A percentile compares a stretch with the other conserved stretches of the same genome.
These are phyloP conservation scores for Blastomyces silverae DNA, from an alignment of 2,329 filamentous ascomycete genomes.

Conservation along the genomic window DNA sequence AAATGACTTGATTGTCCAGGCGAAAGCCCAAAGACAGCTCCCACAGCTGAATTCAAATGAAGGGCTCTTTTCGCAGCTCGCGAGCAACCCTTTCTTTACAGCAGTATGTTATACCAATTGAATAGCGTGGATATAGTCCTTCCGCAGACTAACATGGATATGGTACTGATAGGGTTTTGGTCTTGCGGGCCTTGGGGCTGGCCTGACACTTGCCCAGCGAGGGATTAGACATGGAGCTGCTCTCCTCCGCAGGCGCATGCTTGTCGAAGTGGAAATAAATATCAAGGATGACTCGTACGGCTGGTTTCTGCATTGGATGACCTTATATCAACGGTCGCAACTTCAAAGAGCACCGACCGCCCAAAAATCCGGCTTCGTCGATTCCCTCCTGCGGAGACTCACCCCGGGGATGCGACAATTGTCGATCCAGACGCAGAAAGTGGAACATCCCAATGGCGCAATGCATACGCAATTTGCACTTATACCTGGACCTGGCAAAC, in stretches of 20 bases:
- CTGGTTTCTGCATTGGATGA: slow-evolving; percentile 94
- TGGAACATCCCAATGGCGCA: slow-evolving; percentile 58
- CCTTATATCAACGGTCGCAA: slow-evolving; percentile 64
- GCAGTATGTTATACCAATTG: slow-evolving; percentile 33
- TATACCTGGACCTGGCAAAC: slow-evolving; percentile 82
- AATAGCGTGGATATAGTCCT: neutral
- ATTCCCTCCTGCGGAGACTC: slow-evolving; percentile 51
- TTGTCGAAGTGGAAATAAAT: slow-evolving; percentile 93
- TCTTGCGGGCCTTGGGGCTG: slow-evolving; percentile 79
- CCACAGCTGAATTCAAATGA: slow-evolving; percentile 33
- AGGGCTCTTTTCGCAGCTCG: slow-evolving; percentile 41
- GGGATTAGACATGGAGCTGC: slow-evolving; percentile 65
- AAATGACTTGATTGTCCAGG: slow-evolving; percentile 34
- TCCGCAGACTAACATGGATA: slow-evolving; percentile 13
- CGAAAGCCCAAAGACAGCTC: slow-evolving; percentile 29
- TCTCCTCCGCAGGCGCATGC: slow-evolving; percentile 72
- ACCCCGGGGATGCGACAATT: slow-evolving; percentile 57
- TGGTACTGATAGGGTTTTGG: slow-evolving; percentile 61
- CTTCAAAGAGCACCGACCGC: slow-evolving; percentile 45
- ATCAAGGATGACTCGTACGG: slow-evolving; percentile 87
- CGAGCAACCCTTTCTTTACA: slow-evolving; percentile 46
- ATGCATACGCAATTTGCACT: slow-evolving; percentile 75
- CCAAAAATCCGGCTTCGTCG: slow-evolving; percentile 42
- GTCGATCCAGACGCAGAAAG: slow-evolving; percentile 58
- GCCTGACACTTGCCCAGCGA: slow-evolving; percentile 70